Evolutionary conservation across 305 asterid species (phyloP), one percentile per base, ranked within the genome.

Genomic region (Stenogyne calaminthoides): DNA sequence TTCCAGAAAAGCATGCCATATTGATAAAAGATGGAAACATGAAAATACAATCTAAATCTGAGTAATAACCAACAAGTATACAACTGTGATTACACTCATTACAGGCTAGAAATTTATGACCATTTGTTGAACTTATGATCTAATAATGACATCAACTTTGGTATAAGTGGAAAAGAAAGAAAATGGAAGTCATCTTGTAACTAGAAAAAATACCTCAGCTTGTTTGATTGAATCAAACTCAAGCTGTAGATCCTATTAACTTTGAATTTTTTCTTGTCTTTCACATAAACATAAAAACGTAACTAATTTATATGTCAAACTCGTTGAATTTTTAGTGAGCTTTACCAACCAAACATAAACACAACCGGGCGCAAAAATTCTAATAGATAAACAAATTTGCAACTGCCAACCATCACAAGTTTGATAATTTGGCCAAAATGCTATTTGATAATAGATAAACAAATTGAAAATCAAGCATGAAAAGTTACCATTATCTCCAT

Each of bases 1-100:
- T 72, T 62, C 32, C 58, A 73, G 18, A 44, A 62, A 15, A 15
- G 47, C 58, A 49, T 42, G 69, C 44, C 29, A 49, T 57, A 19
- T 18, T 72, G 47, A 9, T n/a, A n/a, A 47, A 32, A 36, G 60
- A 39, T 4, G 46, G 10, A 36, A 66, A 40, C 47, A 64, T 64
- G 66, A 42, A 65, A 71, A 69, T 66, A 57, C 64, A 71, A 49
- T 15, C 14, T 14, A 60, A 60, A 44, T 14, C 64, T 34, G 14
- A 20, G 65, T 56, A 69, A 37, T 40, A 64, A 32, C 44, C 69
- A 77, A 69, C 60, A 39, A 62, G 55, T 14, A 37, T 20, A 69
- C 66, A 54, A 72, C 49, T 54, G 58, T 49, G 9, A 44, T 27
- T 4, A 67, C 46, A 44, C 64, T 42, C 49, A 47, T 47, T 47